Percentiles rank a stretch among this genome's conserved stretches.
These are phyloP conservation scores for Ophiostoma angusticollis DNA, from an alignment of 2,329 filamentous ascomycete genomes.

Conservation along the genomic window DNA sequence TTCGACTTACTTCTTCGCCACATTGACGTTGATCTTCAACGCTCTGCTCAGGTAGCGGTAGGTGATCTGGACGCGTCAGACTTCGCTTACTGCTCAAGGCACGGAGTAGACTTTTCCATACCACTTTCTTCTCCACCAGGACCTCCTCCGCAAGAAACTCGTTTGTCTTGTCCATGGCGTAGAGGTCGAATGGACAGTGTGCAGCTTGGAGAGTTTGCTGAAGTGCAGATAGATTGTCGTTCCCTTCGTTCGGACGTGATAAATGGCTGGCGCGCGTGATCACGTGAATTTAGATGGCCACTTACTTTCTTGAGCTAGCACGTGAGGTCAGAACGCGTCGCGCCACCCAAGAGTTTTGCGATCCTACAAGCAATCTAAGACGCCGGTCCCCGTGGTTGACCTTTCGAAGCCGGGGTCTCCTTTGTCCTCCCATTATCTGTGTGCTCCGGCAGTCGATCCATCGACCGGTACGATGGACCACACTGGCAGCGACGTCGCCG, in stretches of 20 bases:
- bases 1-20: slow-evolving; percentile 79
- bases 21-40: slow-evolving; percentile 71
- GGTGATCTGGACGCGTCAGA: slow-evolving; percentile 48
- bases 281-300: slow-evolving; percentile 10
- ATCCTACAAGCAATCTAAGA: too few species aligned
- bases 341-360: not conserved
- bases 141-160: slow-evolving; percentile 65
- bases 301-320: not conserved
- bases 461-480: slow-evolving; percentile 6
- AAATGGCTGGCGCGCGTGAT: slow-evolving; percentile 10
- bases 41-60: slow-evolving; percentile 76
- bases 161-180: slow-evolving; percentile 47
- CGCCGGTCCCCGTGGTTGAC: too few species aligned
- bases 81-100: too few species aligned
- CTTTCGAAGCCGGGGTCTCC: too few species aligned
- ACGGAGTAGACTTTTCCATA: slow-evolving; percentile 34
- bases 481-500: slow-evolving; percentile 37
- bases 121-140: slow-evolving; percentile 60
- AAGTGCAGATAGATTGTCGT: not conserved
- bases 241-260: not conserved
- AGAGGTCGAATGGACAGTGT: not conserved
- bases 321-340: slow-evolving; percentile 5
- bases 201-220: not conserved
- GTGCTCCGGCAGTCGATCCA: too few species aligned
- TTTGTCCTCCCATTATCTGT: too few species aligned